Base-by-base conservation (phyloP, 805 yeast species). In the Barnettozyma californica region DNA sequence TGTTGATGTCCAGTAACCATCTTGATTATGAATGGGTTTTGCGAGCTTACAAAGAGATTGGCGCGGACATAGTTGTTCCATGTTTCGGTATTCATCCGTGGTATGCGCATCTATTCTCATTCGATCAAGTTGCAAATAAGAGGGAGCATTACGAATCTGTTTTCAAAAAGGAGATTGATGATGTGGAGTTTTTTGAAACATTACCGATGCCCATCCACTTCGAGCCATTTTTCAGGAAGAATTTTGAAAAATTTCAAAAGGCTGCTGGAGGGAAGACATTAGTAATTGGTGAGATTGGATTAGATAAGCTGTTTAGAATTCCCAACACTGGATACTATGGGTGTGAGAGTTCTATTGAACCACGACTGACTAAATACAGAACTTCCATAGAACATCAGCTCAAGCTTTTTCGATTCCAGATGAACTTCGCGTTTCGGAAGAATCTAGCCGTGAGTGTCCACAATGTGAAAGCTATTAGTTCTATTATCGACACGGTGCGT, bases 71-170 rank as follows among this genome's bases (percentile, higher is more conserved):
- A 11, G 47, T 57, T 19, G 61, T 68, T 9, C 77, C 84, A 0
- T 76, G 77, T 36, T 77, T 78, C 59, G 96, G 98, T 0, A 69
- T 89, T 1, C 99, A 92, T 65, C 99, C 99, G 0, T 92, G 98
- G 98, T 91, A 78, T 59, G 67, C 81, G 3, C 96, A 91, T 62
- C 53, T 83, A 18, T 84, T 80, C 53, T 68, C 76, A 2, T 57
- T 52, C 10, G 52, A 48, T 29, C 47, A 41, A 2, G 50, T 18
- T 9, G 33, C 48, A 1, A 53, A 58, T 31, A 83, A 82, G 55
- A 18, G 37, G 16, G 59, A 52, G 3, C 97, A 91, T 63, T 91
- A 91, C 58, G 43, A 51, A 1, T 23, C 57, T 0, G 76, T 89
- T 0, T 66, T 91, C 36, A 55, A 57, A 8, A 56, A 55, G 49